A percentile compares a stretch with the other conserved stretches of the same genome.
Conservation (phyloP, 257 asterid genomes). For the Verbena officinalis region DNA sequence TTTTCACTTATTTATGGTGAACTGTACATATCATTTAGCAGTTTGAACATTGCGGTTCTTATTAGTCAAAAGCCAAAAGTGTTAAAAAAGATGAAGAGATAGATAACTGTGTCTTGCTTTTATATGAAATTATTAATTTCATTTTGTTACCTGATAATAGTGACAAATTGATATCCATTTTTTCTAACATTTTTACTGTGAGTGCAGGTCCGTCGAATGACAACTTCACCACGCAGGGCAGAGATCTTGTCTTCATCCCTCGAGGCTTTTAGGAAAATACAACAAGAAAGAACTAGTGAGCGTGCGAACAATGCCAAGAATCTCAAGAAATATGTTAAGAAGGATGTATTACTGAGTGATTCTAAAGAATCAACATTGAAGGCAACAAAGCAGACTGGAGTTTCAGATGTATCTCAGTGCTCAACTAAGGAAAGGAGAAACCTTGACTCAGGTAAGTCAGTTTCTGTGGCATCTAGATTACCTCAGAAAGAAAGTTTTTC, state of each 20-base stretch:
- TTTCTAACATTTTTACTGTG: constrained; percentile 29
- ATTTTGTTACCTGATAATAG: constrained; percentile 3
- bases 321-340: constrained; percentile 36
- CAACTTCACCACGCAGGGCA: constrained; percentile 98
- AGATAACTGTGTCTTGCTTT: constrained; percentile 19
- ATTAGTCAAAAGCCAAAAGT: constrained; percentile 11
- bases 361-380: constrained; percentile 41
- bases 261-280: constrained; percentile 94
- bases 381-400: constrained; percentile 46
- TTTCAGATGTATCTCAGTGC: constrained; percentile 44
- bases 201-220: constrained; percentile 96
- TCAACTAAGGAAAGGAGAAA: constrained; percentile 58
- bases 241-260: constrained; percentile 96
- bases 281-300: constrained; percentile 67
- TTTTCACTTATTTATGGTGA: constrained; percentile 18
- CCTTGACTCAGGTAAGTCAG: constrained; percentile 43
- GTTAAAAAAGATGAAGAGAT: constrained; percentile 19
- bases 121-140: constrained; percentile 23
- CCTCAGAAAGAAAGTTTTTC: constrained; percentile 52
- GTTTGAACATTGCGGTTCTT: constrained; percentile 12
- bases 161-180: constrained; percentile 18
- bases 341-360: constrained; percentile 40
- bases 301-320: constrained; percentile 43
- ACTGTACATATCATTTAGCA: constrained; percentile 13
- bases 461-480: constrained; percentile 50